These are phyloP conservation scores for Torulaspora pretoriensis DNA, from an alignment of 1,139 yeast species.

Conservation along the genomic window DNA sequence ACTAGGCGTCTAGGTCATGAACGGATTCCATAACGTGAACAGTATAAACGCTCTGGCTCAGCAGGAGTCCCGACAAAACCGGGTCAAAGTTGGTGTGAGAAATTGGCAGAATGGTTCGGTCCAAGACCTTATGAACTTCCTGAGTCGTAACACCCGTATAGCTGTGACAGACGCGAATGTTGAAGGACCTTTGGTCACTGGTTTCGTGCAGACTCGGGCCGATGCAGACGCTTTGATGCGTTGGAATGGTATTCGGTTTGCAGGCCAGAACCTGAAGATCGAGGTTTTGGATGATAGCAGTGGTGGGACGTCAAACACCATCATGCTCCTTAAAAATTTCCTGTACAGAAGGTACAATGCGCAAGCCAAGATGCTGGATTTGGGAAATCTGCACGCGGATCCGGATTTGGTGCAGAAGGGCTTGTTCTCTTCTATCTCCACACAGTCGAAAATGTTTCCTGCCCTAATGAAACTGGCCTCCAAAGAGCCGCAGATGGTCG, in stretches of 20 bases:
- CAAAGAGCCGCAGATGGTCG: conserved; percentile 41
- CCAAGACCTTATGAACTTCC: conserved; percentile 64
- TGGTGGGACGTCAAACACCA: conserved; percentile 43
- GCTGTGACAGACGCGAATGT: conserved; percentile 48
- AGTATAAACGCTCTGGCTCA: conserved; percentile 29
- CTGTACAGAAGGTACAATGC: conserved; percentile 65
- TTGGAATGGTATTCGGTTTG: conserved; percentile 77
- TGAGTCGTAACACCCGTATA: conserved; percentile 63
- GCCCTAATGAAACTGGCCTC: conserved; percentile 84
- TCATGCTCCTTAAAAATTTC: conserved; percentile 59
- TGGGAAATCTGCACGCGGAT: conserved; percentile 66
- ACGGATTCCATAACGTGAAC: conserved; percentile 35
- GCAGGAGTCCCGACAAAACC: conserved; percentile 28
- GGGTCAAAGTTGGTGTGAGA: conserved; percentile 40
- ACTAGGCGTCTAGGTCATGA: conserved; percentile 13
- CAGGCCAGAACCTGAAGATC: conserved; percentile 64
- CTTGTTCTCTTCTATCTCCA: conserved; percentile 53
- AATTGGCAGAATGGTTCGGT: conserved; percentile 81
- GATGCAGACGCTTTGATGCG: conserved; percentile 59
- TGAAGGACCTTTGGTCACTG: conserved; percentile 47
- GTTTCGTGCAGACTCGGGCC: conserved; percentile 48
- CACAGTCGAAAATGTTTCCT: conserved; percentile 77
- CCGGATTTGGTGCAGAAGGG: conserved; percentile 59
- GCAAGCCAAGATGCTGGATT: conserved; percentile 60
- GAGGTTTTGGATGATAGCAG: conserved; percentile 38